Evolutionary conservation across 2,329 filamentous ascomycete species (phyloP), one percentile per base, ranked within the genome.

Genomic region (Colletotrichum filicis): DNA sequence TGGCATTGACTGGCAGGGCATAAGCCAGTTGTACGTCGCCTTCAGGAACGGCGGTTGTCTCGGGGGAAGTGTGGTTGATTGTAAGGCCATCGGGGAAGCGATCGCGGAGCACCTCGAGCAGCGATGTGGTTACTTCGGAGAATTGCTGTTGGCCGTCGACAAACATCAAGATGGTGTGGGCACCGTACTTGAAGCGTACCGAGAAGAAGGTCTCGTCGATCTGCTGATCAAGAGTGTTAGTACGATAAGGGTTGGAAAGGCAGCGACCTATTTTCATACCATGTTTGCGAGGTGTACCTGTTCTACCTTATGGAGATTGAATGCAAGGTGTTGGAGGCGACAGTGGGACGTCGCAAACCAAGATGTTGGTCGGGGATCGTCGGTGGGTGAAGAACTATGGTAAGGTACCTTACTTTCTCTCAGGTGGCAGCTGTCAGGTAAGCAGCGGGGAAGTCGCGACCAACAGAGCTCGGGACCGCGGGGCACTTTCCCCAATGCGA

Each of bases 161-260:
- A 74, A 93, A 91, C 71, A 95, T 85, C 77, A 93, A 90, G 75
- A 95, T 86, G 4, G 92, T 95, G 77, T 91, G 89, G 71, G 90
- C 90, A 79, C 92, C 91, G 80, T 93, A 88, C 81, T 94, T 95
- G 83, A 95, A 91, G 73, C 92, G 88, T 68, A 95, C 84, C 11
- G 92, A 94, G 77, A 90, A 86, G 76, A 88, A 85, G n/a, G 86
- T 83, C 57, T 90, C 86, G 73, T 84, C 82, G 24, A 84, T 76
- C 49, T 79, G 72, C 71, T 74, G 32, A n/a, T n/a, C 1, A 12
- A 59, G 16, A 42, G 16, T 5, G 42, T 74, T n/a, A 74, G 71
- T 24, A 30, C 28, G 30, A 16, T 26, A 22, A n/a, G 14, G 14
- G 22, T 12, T 2, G 2, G 28, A 7, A 11, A 19, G 16, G 63